Evolutionary conservation across 129 eudicot species (phyloP), one percentile per base, ranked within the genome.

Genomic region (Scalesia atractyloides): DNA sequence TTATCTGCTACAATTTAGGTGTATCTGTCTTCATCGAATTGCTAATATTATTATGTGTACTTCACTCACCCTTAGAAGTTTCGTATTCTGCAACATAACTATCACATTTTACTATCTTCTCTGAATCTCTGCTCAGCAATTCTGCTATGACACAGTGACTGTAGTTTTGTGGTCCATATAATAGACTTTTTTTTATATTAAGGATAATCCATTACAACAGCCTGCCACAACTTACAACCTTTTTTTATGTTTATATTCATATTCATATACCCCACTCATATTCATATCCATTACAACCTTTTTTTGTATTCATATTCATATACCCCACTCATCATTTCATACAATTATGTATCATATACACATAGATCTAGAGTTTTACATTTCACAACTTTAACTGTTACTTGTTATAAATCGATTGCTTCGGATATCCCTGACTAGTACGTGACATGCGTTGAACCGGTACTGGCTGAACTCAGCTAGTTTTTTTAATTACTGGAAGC

Each of bases 141-240:
- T 64, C 64, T 64, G 79, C 43, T 53, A 37, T 17, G 11, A 9
- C 78, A 50, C 44, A 37, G 66, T 53, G 34, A 52, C 54, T 69
- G 70, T 69, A 51, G 52, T 52, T 51, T 74, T 69, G 81, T 77
- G 81, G 81, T 76, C 34, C 73, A 74, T 65, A 10, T 64, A 64
- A 48, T 53, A 64, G 15, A 36, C 48, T 34, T 41, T 30, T 60
- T 60, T 24, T 18, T 18, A 16, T 17, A 18, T 60, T 60, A 30
- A 36, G 68, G 34, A 51, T 47, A 68, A 68, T 24, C 51, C 72
- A 41, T 66, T 69, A 16, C 61, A 17, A 30, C 61, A 19, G 34
- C 7, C 64, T 20, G 15, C 36, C 41, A 73, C 49, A 34, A 64
- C 51, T 51, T 64, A 36, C 75, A 70, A 39, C 16, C 5, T 59